Conservation (phyloP, 495 filamentous ascomycete genomes). For the Podospora conica region DNA sequence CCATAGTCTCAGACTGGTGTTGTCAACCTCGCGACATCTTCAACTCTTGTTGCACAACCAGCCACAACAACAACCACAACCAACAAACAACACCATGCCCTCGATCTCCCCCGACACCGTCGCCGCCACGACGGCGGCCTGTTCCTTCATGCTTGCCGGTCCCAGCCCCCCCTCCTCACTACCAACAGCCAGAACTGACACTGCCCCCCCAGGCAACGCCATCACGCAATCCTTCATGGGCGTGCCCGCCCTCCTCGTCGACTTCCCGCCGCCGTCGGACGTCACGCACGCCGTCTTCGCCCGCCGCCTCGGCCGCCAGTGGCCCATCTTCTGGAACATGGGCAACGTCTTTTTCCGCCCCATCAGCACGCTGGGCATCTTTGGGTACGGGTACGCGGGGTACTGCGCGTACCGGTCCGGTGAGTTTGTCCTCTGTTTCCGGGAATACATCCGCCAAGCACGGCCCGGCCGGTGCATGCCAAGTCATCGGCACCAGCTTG, state of each 20-base stretch:
- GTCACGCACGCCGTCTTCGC: slow-evolving; percentile 34
- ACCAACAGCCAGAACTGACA: background rate
- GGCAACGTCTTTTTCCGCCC: slow-evolving; percentile 46
- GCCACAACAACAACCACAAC: background rate
- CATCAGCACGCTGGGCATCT: slow-evolving; percentile 41
- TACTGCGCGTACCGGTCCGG: background rate
- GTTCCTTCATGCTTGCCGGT: slow-evolving; percentile 44
- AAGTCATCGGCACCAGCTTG: background rate
- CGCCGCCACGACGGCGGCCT: slow-evolving; percentile 33
- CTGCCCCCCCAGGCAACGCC: slow-evolving; percentile 38
- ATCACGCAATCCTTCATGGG: slow-evolving; percentile 49
- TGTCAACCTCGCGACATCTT: background rate
- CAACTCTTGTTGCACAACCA: background rate
- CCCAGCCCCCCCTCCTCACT: background rate
- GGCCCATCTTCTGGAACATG: slow-evolving; percentile 43
- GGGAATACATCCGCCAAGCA: no score
- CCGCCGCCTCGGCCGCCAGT: slow-evolving; percentile 39
- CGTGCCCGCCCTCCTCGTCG: slow-evolving; percentile 40
- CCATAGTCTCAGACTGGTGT: background rate
- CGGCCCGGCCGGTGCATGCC: background rate
- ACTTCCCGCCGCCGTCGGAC: slow-evolving; percentile 38
- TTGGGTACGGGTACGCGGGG: slow-evolving; percentile 37
- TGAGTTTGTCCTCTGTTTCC: background rate
- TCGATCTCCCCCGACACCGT: slow-evolving; percentile 23
- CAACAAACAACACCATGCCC: slow-evolving; percentile 5